A percentile compares a stretch with the other conserved stretches of the same genome.
Conservation (phyloP, 441 rosid genomes). For the Pelargonium fulgidum region DNA sequence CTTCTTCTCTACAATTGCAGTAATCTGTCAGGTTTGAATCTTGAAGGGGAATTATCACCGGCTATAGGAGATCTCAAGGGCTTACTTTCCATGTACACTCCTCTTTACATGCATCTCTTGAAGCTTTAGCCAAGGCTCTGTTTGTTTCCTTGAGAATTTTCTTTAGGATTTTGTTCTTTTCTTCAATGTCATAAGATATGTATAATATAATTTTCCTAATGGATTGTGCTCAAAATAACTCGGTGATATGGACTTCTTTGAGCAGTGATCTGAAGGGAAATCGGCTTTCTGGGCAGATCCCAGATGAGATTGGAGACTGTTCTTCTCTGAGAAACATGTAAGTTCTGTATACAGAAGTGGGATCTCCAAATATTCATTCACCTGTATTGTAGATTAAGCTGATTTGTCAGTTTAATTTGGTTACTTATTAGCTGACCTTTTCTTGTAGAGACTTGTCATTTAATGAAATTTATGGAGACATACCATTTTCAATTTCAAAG, state of each 20-base stretch:
- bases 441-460: slow-evolving; percentile 62
- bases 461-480: slow-evolving; percentile 61
- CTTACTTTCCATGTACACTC: slow-evolving; percentile 54
- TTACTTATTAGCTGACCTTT: not conserved
- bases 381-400: too few species aligned
- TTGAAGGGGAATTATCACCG: slow-evolving; percentile 86
- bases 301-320: slow-evolving; percentile 90
- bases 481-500: slow-evolving; percentile 81
- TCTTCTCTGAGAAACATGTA: slow-evolving; percentile 57
- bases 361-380: too few species aligned
- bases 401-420: too few species aligned
- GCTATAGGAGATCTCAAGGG: slow-evolving; percentile 68
- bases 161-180: too few species aligned
- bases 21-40: slow-evolving; percentile 68
- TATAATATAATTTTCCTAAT: too few species aligned
- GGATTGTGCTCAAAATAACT: not conserved
- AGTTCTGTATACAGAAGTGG: too few species aligned
- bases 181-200: too few species aligned
- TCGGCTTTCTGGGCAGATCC: slow-evolving; percentile 70
- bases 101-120: not conserved
- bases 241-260: not conserved
- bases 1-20: slow-evolving; percentile 24
- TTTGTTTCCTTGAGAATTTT: not conserved
- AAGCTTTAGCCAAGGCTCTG: not conserved
- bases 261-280: slow-evolving; percentile 80